Evolutionary conservation across 306 rosid genomes (phyloP), one percentile per base, ranked within the genome.

Genomic region (Malus orientalis): DNA sequence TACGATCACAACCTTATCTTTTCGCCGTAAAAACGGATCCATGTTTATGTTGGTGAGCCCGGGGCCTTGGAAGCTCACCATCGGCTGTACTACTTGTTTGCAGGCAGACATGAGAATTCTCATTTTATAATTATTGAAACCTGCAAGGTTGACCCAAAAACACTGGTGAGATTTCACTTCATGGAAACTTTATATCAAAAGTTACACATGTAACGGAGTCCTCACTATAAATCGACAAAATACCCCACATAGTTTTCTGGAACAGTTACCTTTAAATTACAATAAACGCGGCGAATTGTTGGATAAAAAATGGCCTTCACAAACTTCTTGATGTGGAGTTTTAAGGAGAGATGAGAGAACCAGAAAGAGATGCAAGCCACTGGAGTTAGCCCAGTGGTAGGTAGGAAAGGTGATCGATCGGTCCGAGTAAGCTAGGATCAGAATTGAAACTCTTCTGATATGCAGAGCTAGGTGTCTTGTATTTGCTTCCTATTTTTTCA

Each of bases 1-100:
- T 18, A 93, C 81, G 11, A 90, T 73, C 6, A 90, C 84, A 2
- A 86, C 93, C 83, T 93, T 93, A 2, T 86, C 90, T 80, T 85
- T 86, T 18, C 71, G 87, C 16, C 82, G 74, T 63, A 85, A 90
- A 30, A 87, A 51, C 0, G 86, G 70, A 9, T 76, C 77, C 75
- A 79, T 73, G 45, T 64, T 64, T 23, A 16, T 64, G 69, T 8
- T 32, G 70, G 69, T 79, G 15, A 88, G 67, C 8, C 78, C 76
- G 12, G 67, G 73, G 40, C 79, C 71, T 73, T 87, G 81, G 73
- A 88, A 85, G 67, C 57, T 79, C 61, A 82, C 79, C 8, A 81
- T 55, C 18, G 91, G 85, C 55, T 76, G 80, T 51, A 20, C 80
- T 51, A 20, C 89, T 79, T 86, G 88, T 74, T 85, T 88, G 88